These are phyloP conservation scores for Psilocybe mexicana DNA, from an alignment of 1,284 basidiomycete species.

Conservation along the genomic window DNA sequence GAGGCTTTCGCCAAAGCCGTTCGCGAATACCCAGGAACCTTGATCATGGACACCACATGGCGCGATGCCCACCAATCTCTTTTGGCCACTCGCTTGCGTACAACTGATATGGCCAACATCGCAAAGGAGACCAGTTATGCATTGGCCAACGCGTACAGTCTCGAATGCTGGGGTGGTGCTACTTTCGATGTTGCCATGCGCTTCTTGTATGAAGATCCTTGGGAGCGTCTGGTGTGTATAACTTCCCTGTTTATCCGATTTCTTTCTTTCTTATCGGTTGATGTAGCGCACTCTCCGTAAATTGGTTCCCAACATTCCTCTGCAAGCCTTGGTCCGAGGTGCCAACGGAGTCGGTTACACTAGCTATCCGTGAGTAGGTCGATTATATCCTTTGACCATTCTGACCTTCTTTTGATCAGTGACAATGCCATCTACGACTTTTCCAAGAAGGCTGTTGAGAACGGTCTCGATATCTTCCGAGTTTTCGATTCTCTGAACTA, in stretches of 20 bases:
- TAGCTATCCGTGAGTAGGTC: constrained; percentile 84
- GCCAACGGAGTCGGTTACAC: constrained; percentile 99
- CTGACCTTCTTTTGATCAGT: constrained; percentile 37
- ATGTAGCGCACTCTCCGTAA: constrained; percentile 85
- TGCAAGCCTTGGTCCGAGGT: constrained; percentile 98
- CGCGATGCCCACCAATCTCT: constrained; percentile 99
- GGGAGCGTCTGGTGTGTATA: constrained; percentile 86
- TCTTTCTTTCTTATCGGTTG: background rate
- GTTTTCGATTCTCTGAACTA: constrained; percentile 99
- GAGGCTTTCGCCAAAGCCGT: constrained; percentile 99
- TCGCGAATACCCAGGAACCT: constrained; percentile 91
- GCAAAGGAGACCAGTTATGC: constrained; percentile 97
- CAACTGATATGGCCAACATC: constrained; percentile 98
- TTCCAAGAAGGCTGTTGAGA: constrained; percentile 97
- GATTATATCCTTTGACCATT: background rate
- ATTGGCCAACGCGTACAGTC: constrained; percentile 91
- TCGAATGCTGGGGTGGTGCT: constrained; percentile 99
- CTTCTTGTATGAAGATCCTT: constrained; percentile 99
- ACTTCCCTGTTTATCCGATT: background rate
- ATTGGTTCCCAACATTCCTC: constrained; percentile 97
- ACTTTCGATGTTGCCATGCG: constrained; percentile 99
- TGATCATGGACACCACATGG: constrained; percentile 99
- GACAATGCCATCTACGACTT: constrained; percentile 99
- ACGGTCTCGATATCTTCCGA: constrained; percentile 99
- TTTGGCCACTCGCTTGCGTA: constrained; percentile 94